phyloP scores from a whole-genome alignment of 192 early-diverging fungal genomes.

The Physocladia obscura region DNA sequence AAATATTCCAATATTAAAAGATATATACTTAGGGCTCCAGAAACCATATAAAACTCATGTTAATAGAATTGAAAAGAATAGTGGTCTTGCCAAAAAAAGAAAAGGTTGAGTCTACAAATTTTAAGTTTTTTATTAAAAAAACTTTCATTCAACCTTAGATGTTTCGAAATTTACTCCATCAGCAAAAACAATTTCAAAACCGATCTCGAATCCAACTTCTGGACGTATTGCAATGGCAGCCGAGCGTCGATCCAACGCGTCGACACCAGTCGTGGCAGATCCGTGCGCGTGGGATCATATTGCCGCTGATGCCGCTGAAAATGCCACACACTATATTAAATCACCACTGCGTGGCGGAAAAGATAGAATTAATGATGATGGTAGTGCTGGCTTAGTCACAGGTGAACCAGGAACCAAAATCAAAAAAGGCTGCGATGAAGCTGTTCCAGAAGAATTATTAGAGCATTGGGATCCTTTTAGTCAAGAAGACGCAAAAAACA shows the following conservation, averaged over 20 bases:
- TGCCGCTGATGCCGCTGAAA: slow-evolving; percentile 27
- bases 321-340: too few relatives aligned
- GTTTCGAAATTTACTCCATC: slow-evolving; percentile 19
- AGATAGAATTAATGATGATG: too few relatives aligned
- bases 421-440: slow-evolving; percentile 1
- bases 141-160: background rate
- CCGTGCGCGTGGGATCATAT: slow-evolving; percentile 25
- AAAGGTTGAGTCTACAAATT: too few relatives aligned
- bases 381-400: too few relatives aligned
- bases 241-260: slow-evolving; percentile 30
- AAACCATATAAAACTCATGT: too few relatives aligned
- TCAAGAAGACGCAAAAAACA: background rate
- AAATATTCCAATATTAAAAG: too few relatives aligned
- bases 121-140: too few relatives aligned
- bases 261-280: slow-evolving; percentile 33
- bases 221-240: slow-evolving; percentile 33
- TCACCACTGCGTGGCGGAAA: too few relatives aligned
- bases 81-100: too few relatives aligned
- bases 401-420: background rate
- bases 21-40: too few relatives aligned
- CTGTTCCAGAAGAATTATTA: slow-evolving; percentile 32
- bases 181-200: slow-evolving; percentile 12
- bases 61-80: too few relatives aligned
- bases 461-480: slow-evolving; percentile 14
- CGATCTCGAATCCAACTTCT: slow-evolving; percentile 35